Conservation (phyloP, 768 basidiomycete species). For the Chalciporus sphaerocephalus region DNA sequence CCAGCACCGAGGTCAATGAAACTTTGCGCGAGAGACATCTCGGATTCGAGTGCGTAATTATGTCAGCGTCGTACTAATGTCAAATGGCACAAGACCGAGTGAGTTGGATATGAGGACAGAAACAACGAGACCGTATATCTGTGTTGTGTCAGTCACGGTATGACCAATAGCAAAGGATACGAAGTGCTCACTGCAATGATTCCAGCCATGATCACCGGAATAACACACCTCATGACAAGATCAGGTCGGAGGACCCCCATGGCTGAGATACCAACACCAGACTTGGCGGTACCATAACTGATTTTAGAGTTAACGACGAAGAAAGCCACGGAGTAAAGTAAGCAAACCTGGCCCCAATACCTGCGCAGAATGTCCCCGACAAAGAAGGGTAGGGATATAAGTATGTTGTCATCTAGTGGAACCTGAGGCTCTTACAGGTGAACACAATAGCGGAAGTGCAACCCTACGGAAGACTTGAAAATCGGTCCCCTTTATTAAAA, state of each 20-base stretch:
- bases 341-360: conserved; percentile 80
- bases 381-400: neutral
- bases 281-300: conserved; percentile 99
- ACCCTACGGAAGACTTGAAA: conserved; percentile 50
- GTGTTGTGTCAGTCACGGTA: neutral
- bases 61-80: neutral
- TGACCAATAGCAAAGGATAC: neutral
- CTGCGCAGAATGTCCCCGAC: conserved; percentile 42
- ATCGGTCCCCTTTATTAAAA: neutral
- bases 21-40: conserved; percentile 89
- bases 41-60: conserved; percentile 48
- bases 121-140: conserved; percentile 98
- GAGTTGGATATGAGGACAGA: conserved; percentile 91
- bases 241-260: conserved; percentile 98
- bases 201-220: conserved; percentile 99
- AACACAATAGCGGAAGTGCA: conserved; percentile 97
- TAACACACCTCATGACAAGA: conserved; percentile 96
- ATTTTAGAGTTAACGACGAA: neutral
- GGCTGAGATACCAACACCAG: conserved; percentile 94
- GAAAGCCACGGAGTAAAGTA: neutral
- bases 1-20: conserved; percentile 94
- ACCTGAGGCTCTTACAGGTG: conserved; percentile 64
- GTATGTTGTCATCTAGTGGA: neutral
- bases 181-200: conserved; percentile 86
- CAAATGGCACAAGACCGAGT: conserved; percentile 45